These are phyloP conservation scores for Citrus sp. DNA, from an alignment of 345 rosid genomes.

Conservation along the genomic window DNA sequence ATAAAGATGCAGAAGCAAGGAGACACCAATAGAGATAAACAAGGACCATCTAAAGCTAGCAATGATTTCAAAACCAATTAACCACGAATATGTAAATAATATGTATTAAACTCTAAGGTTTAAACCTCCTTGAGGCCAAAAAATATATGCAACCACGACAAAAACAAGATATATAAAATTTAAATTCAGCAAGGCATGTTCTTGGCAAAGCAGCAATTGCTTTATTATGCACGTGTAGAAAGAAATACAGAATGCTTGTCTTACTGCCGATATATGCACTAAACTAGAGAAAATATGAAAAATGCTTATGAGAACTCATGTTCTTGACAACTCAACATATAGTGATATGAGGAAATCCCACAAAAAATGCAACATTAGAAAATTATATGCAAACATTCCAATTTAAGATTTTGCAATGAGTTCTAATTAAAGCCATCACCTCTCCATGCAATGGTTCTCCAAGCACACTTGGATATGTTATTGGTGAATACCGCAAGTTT, in stretches of 20 bases:
- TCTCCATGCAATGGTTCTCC: conserved; percentile 98
- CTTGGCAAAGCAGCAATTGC: not conserved
- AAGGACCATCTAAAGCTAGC: not conserved
- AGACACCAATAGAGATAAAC: not conserved
- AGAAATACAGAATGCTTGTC: not conserved
- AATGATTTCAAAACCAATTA: not conserved
- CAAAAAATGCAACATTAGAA: not conserved
- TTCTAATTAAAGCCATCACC: conserved; percentile 43
- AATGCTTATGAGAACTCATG: not conserved
- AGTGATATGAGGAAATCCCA: not conserved
- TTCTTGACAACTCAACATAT: not conserved
- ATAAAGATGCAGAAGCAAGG: not conserved
- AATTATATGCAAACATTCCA: not conserved
- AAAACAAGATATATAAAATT: not conserved
- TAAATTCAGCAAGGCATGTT: not conserved
- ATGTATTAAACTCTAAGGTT: not conserved
- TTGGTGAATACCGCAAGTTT: conserved; percentile 81
- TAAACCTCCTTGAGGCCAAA: not conserved
- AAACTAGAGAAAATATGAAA: not conserved
- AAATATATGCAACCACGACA: not conserved
- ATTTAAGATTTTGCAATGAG: not conserved
- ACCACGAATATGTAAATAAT: not conserved
- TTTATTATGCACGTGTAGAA: not conserved
- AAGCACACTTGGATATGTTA: conserved; percentile 95
- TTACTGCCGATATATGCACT: not conserved